Evolutionary conservation across 2,329 filamentous ascomycete genomes (phyloP).

Genomic region (Didymella pinodella): DNA sequence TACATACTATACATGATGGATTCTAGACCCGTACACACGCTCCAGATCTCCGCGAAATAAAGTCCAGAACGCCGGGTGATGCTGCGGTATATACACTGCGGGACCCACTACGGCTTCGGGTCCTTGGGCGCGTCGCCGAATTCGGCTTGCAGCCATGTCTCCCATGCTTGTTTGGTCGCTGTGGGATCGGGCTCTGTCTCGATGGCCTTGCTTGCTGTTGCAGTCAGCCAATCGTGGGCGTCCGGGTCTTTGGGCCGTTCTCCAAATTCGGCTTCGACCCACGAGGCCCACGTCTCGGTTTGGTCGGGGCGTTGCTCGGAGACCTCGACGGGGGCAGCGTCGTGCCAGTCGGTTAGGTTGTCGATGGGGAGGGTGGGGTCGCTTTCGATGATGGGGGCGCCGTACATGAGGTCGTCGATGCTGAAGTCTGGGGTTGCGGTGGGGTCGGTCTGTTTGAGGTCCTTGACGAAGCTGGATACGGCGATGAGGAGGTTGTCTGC

Average conservation of each 20-base stretch:
- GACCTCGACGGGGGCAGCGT: conserved; percentile 2
- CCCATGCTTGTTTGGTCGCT: conserved; percentile 11
- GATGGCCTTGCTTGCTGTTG: conserved; percentile 2
- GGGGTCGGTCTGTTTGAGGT: conserved; percentile 13
- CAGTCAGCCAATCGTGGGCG: conserved; percentile 20
- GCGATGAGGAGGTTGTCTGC: conserved; percentile 48
- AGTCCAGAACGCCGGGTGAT: conserved; percentile 19
- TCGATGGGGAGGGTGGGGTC: conserved; percentile 9
- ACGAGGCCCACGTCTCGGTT: conserved; percentile 37
- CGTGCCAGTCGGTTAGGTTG: conserved; percentile 19
- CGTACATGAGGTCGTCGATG: conserved; percentile 18
- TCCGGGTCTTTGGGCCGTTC: conserved; percentile 34
- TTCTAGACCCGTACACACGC: background rate
- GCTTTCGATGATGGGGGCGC: conserved; percentile 6
- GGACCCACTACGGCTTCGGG: background rate
- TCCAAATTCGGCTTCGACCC: conserved; percentile 42
- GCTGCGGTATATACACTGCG: conserved; percentile 4
- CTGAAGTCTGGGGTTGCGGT: conserved; percentile 4
- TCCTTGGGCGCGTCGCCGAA: conserved; percentile 12
- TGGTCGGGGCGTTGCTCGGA: conserved; percentile 14
- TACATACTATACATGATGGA: conserved; percentile 5
- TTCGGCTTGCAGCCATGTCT: conserved; percentile 18
- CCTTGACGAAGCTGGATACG: conserved; percentile 35
- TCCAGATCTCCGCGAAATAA: background rate
- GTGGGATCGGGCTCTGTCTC: conserved; percentile 6